Evolutionary conservation across 108 stramenopile genomes (phyloP), one percentile per base, ranked within the genome.

Genomic region (Cyclotella atomus): DNA sequence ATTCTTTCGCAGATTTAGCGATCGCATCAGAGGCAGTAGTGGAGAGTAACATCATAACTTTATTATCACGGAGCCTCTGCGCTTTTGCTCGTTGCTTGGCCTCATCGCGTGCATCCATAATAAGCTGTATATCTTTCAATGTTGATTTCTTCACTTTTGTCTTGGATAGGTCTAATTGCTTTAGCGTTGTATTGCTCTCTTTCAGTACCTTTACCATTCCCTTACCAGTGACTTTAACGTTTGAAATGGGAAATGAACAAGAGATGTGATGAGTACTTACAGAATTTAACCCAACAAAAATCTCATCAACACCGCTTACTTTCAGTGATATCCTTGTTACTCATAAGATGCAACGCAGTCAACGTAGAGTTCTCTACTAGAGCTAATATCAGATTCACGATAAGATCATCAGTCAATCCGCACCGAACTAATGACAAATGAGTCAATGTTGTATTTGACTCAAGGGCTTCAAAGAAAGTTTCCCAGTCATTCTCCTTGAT

Each of bases 351-450:
- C 49, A 76, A 54, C 1, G 62, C 38, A 19, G 57, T 34, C n/a
- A 74, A 28, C 8, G 62, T 54, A 28, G 55, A 49, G 54, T 76
- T 76, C 12, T 76, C 75, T 12, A 76, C 75, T 24, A 76, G 43
- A 0, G 75, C 57, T 4, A 76, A 56, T 16, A 76, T 43, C 19
- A 76, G 30, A 50, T 15, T 16, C 0, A 76, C 66, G 1, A 23
- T 44, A 10, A 50, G 33, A 57, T 67, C 67, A 76, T 68, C 67
- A 6, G 43, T 47, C 19, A 76, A 8, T 0, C 54, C 75, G 45
- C 75, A 76, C 27, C 49, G 19, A n/a, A 29, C 53, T 19, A 68
- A 17, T 17, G 75, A 76, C 7, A 76, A 21, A 43, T 68, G 75
- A 30, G 66, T 68, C 59, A 76, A 34, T 27, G 43, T 27, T 16